Conservation (phyloP, 2,329 filamentous ascomycete species). For the Keithomyces neogunnii region DNA sequence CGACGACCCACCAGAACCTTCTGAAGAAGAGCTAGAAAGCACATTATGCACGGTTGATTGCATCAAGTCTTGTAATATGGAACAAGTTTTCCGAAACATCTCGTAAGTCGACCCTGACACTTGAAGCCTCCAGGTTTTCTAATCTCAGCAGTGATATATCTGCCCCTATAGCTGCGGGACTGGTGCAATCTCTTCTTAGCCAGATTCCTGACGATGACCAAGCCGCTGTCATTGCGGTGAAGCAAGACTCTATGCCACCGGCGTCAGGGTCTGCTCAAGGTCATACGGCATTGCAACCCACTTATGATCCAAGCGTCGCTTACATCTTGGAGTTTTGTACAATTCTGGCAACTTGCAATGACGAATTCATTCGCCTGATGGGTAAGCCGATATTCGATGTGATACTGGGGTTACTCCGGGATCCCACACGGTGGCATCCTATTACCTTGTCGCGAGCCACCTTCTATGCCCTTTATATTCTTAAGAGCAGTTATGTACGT, state of each 20-base stretch:
- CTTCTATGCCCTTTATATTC: constrained; percentile 76
- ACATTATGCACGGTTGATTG: constrained; percentile 93
- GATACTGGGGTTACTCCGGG: constrained; percentile 73
- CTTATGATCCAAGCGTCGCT: constrained; percentile 78
- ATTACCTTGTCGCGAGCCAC: constrained; percentile 77
- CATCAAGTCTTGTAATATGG: constrained; percentile 80
- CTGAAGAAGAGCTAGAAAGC: constrained; percentile 93
- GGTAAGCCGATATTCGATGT: constrained; percentile 74
- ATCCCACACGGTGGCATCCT: constrained; percentile 69
- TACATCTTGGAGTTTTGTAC: constrained; percentile 92
- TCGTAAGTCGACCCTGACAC: constrained; percentile 42
- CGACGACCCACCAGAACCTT: constrained; percentile 94
- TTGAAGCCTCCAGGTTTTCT: neutral
- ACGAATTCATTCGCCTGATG: constrained; percentile 60
- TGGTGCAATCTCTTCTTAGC: constrained; percentile 63
- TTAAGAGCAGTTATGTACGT: constrained; percentile 78
- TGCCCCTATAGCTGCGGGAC: constrained; percentile 17
- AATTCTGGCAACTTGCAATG: constrained; percentile 67
- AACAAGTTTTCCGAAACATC: constrained; percentile 75
- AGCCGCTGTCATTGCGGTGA: constrained; percentile 77
- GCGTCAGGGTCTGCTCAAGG: constrained; percentile 47
- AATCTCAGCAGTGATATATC: constrained; percentile 27
- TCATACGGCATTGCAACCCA: constrained; percentile 32
- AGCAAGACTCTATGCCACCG: constrained; percentile 66
- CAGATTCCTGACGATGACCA: constrained; percentile 79